Evolutionary conservation across 345 rosid genomes (phyloP).

Genomic region (Heritiera fomes): DNA sequence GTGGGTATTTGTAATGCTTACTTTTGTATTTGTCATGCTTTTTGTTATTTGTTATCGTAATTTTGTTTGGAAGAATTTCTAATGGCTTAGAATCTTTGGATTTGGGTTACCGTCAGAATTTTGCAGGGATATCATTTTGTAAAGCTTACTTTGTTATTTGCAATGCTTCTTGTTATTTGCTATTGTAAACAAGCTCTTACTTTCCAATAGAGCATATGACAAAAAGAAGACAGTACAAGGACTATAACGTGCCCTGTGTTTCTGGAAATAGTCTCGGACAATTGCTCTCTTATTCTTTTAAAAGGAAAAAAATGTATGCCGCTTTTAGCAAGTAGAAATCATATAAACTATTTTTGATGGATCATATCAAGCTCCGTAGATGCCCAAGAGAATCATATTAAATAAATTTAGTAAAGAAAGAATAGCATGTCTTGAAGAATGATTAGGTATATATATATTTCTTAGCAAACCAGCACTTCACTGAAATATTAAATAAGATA

Average conservation of each 20-base stretch:
- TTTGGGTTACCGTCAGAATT: too few relatives aligned
- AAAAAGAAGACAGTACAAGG: background rate
- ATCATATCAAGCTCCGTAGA: background rate
- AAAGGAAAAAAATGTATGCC: background rate
- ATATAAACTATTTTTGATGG: background rate
- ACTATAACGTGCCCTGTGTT: background rate
- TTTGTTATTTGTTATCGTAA: too few relatives aligned
- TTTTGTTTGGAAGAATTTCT: too few relatives aligned
- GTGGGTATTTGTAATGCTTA: too few relatives aligned
- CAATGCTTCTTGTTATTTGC: too few relatives aligned
- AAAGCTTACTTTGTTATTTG: too few relatives aligned
- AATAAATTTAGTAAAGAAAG: background rate
- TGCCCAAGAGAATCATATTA: background rate
- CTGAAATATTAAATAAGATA: conserved; percentile 15
- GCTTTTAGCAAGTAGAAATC: background rate
- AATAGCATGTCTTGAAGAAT: background rate
- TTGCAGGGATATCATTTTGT: too few relatives aligned
- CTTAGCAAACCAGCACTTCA: conserved; percentile 1
- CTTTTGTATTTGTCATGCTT: too few relatives aligned
- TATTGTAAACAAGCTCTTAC: background rate
- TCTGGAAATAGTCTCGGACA: background rate
- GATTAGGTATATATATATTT: background rate
- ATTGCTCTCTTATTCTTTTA: background rate
- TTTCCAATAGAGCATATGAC: background rate
- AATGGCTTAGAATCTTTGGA: too few relatives aligned